Percentiles rank a stretch among this genome's conserved stretches.
Conservation (phyloP, 345 rosid species). For the Arabidopsis thaliana region TAIR10.1 NC_003076.8:22154501-22155000, state of each 20-base stretch:
- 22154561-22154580: background rate
- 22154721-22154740: background rate
- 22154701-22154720: background rate
- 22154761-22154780: background rate
- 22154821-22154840: background rate
- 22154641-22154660: background rate
- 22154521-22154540: background rate
- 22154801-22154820: background rate
- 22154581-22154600: background rate
- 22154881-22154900: background rate
- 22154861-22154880: background rate
- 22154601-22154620: background rate
- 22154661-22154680: background rate
- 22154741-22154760: background rate
- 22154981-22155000: background rate
- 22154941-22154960: background rate
- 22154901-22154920: too few species aligned
- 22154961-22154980: background rate
- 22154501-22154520: background rate
- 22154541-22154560: background rate
- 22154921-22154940: background rate
- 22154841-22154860: conserved; percentile 1
- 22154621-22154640: background rate
- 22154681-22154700: background rate
- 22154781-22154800: background rate